phyloP scores from a whole-genome alignment of 176 grass and related monocot genomes.

The Coix lacrymajobi region DNA sequence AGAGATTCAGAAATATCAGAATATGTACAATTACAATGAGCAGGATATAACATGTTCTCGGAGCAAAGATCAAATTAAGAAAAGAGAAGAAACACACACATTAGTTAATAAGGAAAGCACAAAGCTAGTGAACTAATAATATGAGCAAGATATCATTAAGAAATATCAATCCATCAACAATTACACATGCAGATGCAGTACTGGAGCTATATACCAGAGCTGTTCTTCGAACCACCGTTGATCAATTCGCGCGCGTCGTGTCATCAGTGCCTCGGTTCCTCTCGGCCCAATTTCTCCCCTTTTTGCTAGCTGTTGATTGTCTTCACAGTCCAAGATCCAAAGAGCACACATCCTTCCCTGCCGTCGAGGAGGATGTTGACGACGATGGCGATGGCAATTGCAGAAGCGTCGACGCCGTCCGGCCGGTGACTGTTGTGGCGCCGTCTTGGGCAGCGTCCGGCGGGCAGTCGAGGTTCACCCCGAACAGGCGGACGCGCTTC shows the following conservation, averaged over 20 bases:
- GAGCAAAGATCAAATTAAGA: neutral
- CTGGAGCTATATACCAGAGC: constrained; percentile 49
- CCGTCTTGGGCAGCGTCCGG: neutral
- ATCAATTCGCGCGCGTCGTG: constrained; percentile 23
- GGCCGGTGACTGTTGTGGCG: neutral
- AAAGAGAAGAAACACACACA: neutral
- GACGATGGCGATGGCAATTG: constrained; percentile 30
- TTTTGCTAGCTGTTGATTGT: neutral
- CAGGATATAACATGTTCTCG: constrained; percentile 4
- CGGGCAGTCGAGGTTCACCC: constrained; percentile 69
- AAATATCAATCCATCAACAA: constrained; percentile 28
- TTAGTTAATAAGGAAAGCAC: constrained; percentile 19
- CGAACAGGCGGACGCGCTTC: constrained; percentile 80
- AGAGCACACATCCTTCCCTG: constrained; percentile 53
- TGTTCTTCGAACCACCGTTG: constrained; percentile 11
- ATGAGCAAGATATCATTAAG: constrained; percentile 26
- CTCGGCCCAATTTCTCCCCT: neutral
- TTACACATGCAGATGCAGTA: constrained; percentile 32
- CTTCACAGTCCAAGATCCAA: constrained; percentile 84
- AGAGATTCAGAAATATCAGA: constrained; percentile 1
- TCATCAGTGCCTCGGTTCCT: constrained; percentile 5
- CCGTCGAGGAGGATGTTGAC: constrained; percentile 48
- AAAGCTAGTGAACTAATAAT: constrained; percentile 34
- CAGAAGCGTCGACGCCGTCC: constrained; percentile 5
- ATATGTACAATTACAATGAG: constrained; percentile 3